phyloP scores from a whole-genome alignment of 2,329 filamentous ascomycete genomes.

The Aspergillus pseudoglaucus region DNA sequence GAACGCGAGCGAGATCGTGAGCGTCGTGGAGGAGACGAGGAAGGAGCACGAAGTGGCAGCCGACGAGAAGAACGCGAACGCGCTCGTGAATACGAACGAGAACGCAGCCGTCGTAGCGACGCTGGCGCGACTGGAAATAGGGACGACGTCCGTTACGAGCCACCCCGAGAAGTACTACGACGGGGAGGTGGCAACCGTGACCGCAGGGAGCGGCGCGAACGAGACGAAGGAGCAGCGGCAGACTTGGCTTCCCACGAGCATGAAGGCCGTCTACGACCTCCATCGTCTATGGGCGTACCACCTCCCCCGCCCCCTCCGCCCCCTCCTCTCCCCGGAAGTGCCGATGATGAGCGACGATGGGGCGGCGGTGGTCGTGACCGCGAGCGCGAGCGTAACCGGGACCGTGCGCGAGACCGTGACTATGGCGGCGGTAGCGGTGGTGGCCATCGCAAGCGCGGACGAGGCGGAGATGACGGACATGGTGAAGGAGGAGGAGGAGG shows the following conservation, averaged over 20 bases:
- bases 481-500: slow-evolving; percentile 25
- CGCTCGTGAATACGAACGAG: slow-evolving; percentile 24
- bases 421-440: slow-evolving; percentile 22
- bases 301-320: slow-evolving; percentile 25
- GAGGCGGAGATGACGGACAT: slow-evolving; percentile 27
- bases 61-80: slow-evolving; percentile 36
- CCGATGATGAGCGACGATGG: slow-evolving; percentile 31
- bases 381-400: slow-evolving; percentile 30
- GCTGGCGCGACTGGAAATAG: slow-evolving; percentile 15
- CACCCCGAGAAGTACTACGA: slow-evolving; percentile 20
- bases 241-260: slow-evolving; percentile 18
- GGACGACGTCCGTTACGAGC: slow-evolving; percentile 16
- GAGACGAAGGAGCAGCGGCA: slow-evolving; percentile 23
- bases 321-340: slow-evolving; percentile 18
- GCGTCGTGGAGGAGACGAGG: slow-evolving; percentile 24
- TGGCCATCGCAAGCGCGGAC: slow-evolving; percentile 32
- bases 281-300: slow-evolving; percentile 26
- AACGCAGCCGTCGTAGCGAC: slow-evolving; percentile 30
- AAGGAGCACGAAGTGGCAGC: slow-evolving; percentile 16
- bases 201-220: slow-evolving; percentile 30
- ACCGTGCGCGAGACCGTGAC: slow-evolving; percentile 28
- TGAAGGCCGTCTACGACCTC: slow-evolving; percentile 29
- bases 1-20: slow-evolving; percentile 22
- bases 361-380: slow-evolving; percentile 29
- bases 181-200: slow-evolving; percentile 27